These are phyloP conservation scores for Lolium rigidum DNA, from an alignment of 176 grass and related monocot genomes.

Conservation along the genomic window DNA sequence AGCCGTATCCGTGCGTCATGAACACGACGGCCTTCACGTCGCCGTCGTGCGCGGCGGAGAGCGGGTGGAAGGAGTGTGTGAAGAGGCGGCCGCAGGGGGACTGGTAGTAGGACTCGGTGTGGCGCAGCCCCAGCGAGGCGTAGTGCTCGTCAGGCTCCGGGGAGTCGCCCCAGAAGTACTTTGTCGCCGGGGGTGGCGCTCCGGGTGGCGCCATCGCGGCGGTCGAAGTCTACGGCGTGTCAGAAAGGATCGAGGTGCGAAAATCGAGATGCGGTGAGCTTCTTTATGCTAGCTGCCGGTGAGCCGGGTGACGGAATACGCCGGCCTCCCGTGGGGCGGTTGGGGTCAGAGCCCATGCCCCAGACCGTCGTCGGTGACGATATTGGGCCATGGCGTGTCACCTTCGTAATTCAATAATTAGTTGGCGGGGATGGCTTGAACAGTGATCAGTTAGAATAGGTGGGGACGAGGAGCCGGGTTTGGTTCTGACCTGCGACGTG, in stretches of 20 bases:
- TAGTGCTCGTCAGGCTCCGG: conserved; percentile 69
- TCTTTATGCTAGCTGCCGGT: background rate
- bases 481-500: no score
- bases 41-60: conserved; percentile 37
- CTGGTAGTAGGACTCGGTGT: conserved; percentile 59
- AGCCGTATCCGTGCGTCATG: conserved; percentile 73
- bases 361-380: no score
- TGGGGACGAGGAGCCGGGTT: no score
- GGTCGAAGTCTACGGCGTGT: background rate
- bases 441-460: no score
- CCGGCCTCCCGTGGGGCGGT: no score
- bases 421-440: no score
- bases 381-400: no score
- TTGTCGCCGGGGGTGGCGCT: conserved; percentile 14
- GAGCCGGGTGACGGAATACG: no score
- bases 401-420: no score
- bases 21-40: conserved; percentile 60
- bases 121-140: conserved; percentile 58
- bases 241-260: background rate
- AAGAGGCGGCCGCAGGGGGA: conserved; percentile 67
- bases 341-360: no score
- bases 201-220: background rate
- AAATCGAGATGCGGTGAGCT: background rate
- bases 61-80: conserved; percentile 75
- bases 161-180: conserved; percentile 69